Evolutionary conservation across 495 filamentous ascomycete genomes (phyloP).

Genomic region (Tetracladium setigerum): DNA sequence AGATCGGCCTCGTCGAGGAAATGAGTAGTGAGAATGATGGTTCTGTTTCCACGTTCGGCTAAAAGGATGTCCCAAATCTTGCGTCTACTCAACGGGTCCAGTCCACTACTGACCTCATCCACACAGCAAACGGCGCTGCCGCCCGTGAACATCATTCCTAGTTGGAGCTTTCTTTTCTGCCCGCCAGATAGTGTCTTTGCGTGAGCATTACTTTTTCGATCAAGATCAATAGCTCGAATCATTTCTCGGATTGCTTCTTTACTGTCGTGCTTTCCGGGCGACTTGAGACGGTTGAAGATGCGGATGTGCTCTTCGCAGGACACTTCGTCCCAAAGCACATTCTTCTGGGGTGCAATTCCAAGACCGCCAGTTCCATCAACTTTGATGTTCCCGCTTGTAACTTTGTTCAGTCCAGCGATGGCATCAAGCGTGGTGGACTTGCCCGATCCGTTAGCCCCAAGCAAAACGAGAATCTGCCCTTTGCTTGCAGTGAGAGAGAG

Average conservation of each 20-base stretch:
- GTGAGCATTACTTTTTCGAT: slow-evolving; percentile 55
- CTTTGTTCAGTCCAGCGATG: slow-evolving; percentile 67
- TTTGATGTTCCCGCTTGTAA: slow-evolving; percentile 62
- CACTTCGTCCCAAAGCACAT: slow-evolving; percentile 80
- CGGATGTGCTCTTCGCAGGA: slow-evolving; percentile 74
- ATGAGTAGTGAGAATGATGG: slow-evolving; percentile 80
- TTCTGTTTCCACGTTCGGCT: slow-evolving; percentile 66
- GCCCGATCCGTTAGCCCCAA: slow-evolving; percentile 81
- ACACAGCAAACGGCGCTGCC: slow-evolving; percentile 79
- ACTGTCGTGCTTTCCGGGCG: slow-evolving; percentile 40
- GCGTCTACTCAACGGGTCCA: slow-evolving; percentile 71
- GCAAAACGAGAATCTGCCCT: slow-evolving; percentile 72
- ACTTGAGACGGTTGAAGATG: slow-evolving; percentile 75
- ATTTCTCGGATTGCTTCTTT: slow-evolving; percentile 49
- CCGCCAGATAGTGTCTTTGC: slow-evolving; percentile 73
- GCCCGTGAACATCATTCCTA: slow-evolving; percentile 89
- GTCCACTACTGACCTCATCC: slow-evolving; percentile 76
- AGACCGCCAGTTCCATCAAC: slow-evolving; percentile 66
- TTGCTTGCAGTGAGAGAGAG: slow-evolving; percentile 57
- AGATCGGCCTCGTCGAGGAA: slow-evolving; percentile 76
- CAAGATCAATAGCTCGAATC: slow-evolving; percentile 60
- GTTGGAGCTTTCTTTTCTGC: slow-evolving; percentile 84
- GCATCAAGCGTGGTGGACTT: slow-evolving; percentile 84
- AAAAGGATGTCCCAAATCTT: slow-evolving; percentile 90
- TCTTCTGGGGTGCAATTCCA: slow-evolving; percentile 85